Evolutionary conservation across 495 filamentous ascomycete species (phyloP).

Genomic region (Penicillium bialowiezense): DNA sequence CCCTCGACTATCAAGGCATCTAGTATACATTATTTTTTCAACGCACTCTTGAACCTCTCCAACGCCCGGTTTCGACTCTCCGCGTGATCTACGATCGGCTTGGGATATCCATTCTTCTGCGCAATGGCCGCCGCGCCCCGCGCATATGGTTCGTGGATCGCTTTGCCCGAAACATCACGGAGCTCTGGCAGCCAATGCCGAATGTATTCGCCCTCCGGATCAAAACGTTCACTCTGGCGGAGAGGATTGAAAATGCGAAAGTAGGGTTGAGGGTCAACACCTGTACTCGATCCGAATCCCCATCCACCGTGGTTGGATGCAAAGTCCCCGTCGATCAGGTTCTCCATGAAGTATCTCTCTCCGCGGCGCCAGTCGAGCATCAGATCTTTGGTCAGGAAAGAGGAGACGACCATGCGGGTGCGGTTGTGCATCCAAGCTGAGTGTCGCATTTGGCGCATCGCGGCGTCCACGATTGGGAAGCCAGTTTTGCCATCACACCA

Average conservation of each 20-base stretch:
- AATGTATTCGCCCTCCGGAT: conserved; percentile 57
- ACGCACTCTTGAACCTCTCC: conserved; percentile 66
- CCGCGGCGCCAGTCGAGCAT: conserved; percentile 89
- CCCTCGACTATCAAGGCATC: no score
- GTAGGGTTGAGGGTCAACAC: conserved; percentile 89
- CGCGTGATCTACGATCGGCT: conserved; percentile 72
- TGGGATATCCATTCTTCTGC: conserved; percentile 69
- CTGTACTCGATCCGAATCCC: conserved; percentile 78
- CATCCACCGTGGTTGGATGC: conserved; percentile 90
- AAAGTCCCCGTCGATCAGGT: conserved; percentile 89
- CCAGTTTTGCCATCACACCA: conserved; percentile 82
- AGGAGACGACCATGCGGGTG: conserved; percentile 82
- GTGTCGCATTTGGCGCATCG: conserved; percentile 76
- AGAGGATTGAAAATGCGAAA: conserved; percentile 90
- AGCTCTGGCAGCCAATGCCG: conserved; percentile 62
- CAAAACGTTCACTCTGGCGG: conserved; percentile 80
- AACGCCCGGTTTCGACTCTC: conserved; percentile 62
- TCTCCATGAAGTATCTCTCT: conserved; percentile 84
- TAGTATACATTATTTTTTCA: conserved; percentile 10
- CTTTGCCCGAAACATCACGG: conserved; percentile 53
- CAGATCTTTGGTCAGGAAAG: conserved; percentile 84
- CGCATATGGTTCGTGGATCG: conserved; percentile 77
- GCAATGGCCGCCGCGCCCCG: conserved; percentile 58
- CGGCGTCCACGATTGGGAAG: conserved; percentile 85
- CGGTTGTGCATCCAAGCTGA: conserved; percentile 89